Conservation (phyloP, 192 early-diverging fungal species). For the Spizellomyces punctatus region DNA sequence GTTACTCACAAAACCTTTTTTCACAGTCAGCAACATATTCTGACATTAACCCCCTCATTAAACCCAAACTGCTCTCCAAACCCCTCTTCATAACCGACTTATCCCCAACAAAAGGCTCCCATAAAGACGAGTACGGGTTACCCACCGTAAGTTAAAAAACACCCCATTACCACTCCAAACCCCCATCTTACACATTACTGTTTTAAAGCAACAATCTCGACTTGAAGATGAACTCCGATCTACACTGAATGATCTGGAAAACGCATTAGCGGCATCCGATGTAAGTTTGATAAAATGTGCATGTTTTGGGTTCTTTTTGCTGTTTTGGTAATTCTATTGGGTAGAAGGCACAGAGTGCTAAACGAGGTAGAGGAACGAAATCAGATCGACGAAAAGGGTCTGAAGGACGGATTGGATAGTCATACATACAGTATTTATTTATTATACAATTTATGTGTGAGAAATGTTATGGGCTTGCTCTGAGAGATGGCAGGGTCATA, state of each 20-base stretch:
- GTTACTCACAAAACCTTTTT: background rate
- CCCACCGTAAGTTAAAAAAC: background rate
- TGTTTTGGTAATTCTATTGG: no score
- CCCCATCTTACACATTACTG: background rate
- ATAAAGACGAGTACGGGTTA: slow-evolving; percentile 19
- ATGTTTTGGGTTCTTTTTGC: no score
- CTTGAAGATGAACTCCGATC: slow-evolving; percentile 48
- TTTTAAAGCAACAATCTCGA: slow-evolving; percentile 25
- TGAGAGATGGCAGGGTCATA: no score
- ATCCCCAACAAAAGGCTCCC: slow-evolving; percentile 12
- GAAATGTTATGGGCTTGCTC: no score
- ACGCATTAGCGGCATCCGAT: slow-evolving; percentile 29
- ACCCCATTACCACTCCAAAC: no score
- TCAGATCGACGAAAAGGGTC: no score
- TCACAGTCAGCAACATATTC: slow-evolving; percentile 33
- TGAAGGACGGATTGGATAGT: no score
- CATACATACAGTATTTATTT: no score
- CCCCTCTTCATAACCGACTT: slow-evolving; percentile 35
- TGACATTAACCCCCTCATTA: slow-evolving; percentile 48
- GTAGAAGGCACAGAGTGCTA: no score
- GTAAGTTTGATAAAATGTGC: no score
- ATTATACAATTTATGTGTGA: no score
- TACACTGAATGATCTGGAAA: slow-evolving; percentile 46
- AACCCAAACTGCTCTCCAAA: slow-evolving; percentile 38
- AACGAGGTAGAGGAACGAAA: no score